Evolutionary conservation across 371 early-diverging fungal species (phyloP), one percentile per base, ranked within the genome.

Genomic region (Rhizoclosmatium hyalinum): DNA sequence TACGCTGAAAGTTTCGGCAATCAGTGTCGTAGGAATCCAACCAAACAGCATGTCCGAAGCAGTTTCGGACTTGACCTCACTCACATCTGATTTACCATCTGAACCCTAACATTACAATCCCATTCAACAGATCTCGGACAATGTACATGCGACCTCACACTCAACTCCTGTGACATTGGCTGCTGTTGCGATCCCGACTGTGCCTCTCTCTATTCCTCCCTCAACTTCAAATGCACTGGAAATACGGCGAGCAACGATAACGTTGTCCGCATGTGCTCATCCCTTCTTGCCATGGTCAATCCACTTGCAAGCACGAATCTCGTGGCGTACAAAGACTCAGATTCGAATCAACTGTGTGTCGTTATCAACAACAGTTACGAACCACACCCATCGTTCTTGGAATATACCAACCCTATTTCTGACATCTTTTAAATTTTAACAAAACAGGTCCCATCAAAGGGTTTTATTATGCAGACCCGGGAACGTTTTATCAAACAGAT

Each of bases 111-210:
- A 0, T 32, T 32, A 32, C 32, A 32, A 32, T 32, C 32, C 32
- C 32, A 32, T 32, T 14, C n/a, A 24, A 39, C 46, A 75, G 75
- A 66, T 53, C 67, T 75, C 21, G 70, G 70, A 14, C 2, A 46
- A 6, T 82, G 82, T 63, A 39, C 70, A 3, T 82, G 82, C 47
- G 82, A 82, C 68, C 57, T 77, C 19, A 77, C 80, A 32, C 12
- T 45, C 1, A 54, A 57, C 46, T 39, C 24, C 5, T 82, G 82
- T 75, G 82, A 82, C 68, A n/a, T 64, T 46, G 77, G 77, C 69
- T 82, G 82, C 68, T 80, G 82, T 74, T 82, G 80, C 68, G 82
- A 82, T 66, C 60, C 70, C 2, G 82, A 82, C 54, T 82, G 82
- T 76, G 43, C 55, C 5, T 58, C 42, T 24, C 42, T 75, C 47